Evolutionary conservation across 352 stramenopile genomes (phyloP).

Genomic region (Globisporangium barbulae): DNA sequence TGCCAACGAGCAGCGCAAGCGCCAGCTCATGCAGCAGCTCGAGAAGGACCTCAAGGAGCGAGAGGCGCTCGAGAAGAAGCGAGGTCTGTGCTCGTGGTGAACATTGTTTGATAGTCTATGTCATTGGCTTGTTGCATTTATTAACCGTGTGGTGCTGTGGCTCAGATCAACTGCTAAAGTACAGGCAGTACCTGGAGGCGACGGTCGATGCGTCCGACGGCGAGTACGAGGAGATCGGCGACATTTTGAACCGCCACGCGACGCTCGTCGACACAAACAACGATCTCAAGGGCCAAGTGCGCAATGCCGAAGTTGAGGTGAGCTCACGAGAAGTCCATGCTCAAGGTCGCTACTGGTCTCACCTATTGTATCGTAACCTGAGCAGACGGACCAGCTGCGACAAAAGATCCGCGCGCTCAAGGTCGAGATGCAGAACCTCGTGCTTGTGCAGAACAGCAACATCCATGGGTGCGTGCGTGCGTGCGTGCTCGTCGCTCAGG

Average conservation of each 20-base stretch:
- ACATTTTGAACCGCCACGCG: slow-evolving; percentile 81
- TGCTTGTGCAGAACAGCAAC: slow-evolving; percentile 83
- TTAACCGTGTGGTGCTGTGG: not conserved
- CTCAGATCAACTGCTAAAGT: slow-evolving; percentile 72
- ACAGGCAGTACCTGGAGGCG: slow-evolving; percentile 79
- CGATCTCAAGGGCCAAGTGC: slow-evolving; percentile 77
- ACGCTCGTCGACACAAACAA: slow-evolving; percentile 88
- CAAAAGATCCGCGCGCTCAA: slow-evolving; percentile 77
- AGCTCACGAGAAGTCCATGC: not conserved
- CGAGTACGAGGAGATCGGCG: slow-evolving; percentile 82
- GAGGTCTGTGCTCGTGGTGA: slow-evolving; percentile 21
- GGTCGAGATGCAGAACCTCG: slow-evolving; percentile 79
- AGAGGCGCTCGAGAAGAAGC: slow-evolving; percentile 70
- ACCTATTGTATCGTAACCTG: not conserved
- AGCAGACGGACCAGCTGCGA: slow-evolving; percentile 63
- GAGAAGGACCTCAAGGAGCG: slow-evolving; percentile 69
- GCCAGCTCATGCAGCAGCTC: slow-evolving; percentile 62
- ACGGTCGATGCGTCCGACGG: slow-evolving; percentile 81
- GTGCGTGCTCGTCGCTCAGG: not conserved
- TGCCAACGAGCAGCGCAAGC: slow-evolving; percentile 76
- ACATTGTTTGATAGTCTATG: no score
- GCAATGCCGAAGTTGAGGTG: slow-evolving; percentile 59
- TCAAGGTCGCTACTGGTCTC: not conserved
- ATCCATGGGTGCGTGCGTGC: slow-evolving; percentile 52
- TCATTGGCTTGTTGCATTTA: not conserved